Base-by-base conservation (phyloP, 768 basidiomycete species). In the Termitomyces sp. region DNA sequence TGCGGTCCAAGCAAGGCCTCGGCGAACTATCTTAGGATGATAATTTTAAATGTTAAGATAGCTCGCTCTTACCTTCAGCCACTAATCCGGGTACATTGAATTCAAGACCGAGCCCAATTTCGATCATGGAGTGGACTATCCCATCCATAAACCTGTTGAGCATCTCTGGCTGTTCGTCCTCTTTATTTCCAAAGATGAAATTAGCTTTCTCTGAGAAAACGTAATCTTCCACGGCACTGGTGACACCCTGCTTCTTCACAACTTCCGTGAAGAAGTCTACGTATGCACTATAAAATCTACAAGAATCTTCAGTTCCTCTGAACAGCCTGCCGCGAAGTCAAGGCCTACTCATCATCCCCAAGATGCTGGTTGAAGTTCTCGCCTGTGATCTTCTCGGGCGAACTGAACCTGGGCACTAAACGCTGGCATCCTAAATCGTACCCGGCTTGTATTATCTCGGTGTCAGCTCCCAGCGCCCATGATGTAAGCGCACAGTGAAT, bases 91-190 rank as follows among this genome's bases (percentile, higher is more conserved):
- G 77, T 22, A 85, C 56, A 3, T 66, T 73, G 58, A 88, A 88
- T 66, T 89, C 88, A 3, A 78, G 67, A 3, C 86, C 87, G 67
- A 82, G 81, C 14, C 84, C 87, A 3, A 71, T 62, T 62, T 88
- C 84, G 46, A 90, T 88, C 41, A 88, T 55, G 0, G 87, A 83
- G 62, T 90, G 88, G 5, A 89, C 28, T 8, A 86, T 64, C 2
- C 84, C 85, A 1, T 75, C 74, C 16, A 85, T 38, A 60, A 84
- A 77, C 11, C 86, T 78, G 45, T 74, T 76, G 14, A 88, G 63
- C 72, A 73, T 73, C 41, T 66, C 63, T 22, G 79, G 79, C 24
- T 77, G 72, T 40, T 70, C 63, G 0, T 64, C 63, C 7, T 66
- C 68, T 32, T 56, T 47, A 63, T 60, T 46, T 55, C 13, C 68